Evolutionary conservation across 768 basidiomycete species (phyloP), one percentile per base, ranked within the genome.

Genomic region (Psilocybe azurescens): DNA sequence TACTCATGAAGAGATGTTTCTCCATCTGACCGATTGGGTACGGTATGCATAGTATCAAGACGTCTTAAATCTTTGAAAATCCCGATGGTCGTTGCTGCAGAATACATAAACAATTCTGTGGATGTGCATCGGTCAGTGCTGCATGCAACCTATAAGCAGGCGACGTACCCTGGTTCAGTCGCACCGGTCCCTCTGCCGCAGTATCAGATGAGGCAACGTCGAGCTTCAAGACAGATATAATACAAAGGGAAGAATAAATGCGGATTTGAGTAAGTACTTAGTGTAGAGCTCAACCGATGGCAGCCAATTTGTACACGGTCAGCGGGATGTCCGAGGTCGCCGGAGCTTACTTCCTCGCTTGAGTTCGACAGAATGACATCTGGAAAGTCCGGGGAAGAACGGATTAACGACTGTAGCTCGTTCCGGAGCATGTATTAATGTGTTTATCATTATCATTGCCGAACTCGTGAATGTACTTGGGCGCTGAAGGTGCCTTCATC

Each of bases 231-330:
- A 33, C 9, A 33, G 9, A 33, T 33, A 9, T 33, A 33, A 33
- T 16, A 56, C 55, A 56, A 56, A 47, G 41, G 39, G 30, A 46
- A 16, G 39, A 29, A 46, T 39, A 56, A 29, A 56, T 56, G 55
- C 55, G 39, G 55, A 44, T 53, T 53, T 24, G 5, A 46, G 6
- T 20, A n/a, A n/a, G n/a, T n/a, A 5, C 32, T 1, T 53, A 16
- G 20, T 44, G 41, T 44, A 13, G 7, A 44, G 41, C 41, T 44
- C 14, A 6, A 44, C 14, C 41, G 41, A 44, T 44, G 41, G 41
- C 41, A 11, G 41, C 41, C 41, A 44, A 44, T 5, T 51, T 51
- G 32, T 51, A 51, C 50, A 51, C 50, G 50, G 14, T 29, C 14
- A 30, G 50, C 50, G 50, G 28, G 50, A 51, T 51, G 32, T 51